Base-by-base conservation (phyloP, 805 yeast genomes). In the Lachancea sp. region DNA sequence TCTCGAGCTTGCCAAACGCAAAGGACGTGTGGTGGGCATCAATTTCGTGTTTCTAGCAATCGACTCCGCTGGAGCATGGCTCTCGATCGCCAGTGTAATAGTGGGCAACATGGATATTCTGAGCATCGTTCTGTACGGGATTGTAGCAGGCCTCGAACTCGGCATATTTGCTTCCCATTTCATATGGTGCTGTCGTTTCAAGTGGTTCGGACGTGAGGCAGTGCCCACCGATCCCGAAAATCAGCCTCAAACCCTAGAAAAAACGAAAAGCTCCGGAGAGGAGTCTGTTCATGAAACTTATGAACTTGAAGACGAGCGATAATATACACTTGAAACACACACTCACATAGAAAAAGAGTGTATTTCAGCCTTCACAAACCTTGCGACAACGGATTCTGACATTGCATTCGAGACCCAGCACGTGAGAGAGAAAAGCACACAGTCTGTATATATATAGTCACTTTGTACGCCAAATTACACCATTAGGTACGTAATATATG, bases 1-100 rank as follows among this genome's bases (percentile, higher is more conserved):
- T 60, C 80, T 79, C 54, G 97, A 91, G 61, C 67, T 91, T 20
- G 75, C 79, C 27, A 85, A 87, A 57, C 72, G 96, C 51, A 63
- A 77, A 42, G 97, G 97, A 1, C 68, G 84, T 30, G 97, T 91
- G 2, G 79, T 89, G 2, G 98, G 98, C 0, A 83, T 91, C 57
- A 89, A 89, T 60, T 89, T 91, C 57, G 53, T 84, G 2, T 91
- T 91, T 51, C 69, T 91, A 47, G 56, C 72, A 4, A 66, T 90
- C 67, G 97, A 91, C 61, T 77, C 85, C 3, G 50, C 77, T 20
- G 98, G 98, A 8, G 96, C 97, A 0, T 63, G 86, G 35, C 79
- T 87, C 52, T 85, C 95, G 11, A 74, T 85, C 65, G 65, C 75
- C 27, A 78, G 86, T 62, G 72, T 74, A 49, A 66, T 70, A 1